phyloP scores from a whole-genome alignment of 164 flowering plant species.

The Santalum album region DNA sequence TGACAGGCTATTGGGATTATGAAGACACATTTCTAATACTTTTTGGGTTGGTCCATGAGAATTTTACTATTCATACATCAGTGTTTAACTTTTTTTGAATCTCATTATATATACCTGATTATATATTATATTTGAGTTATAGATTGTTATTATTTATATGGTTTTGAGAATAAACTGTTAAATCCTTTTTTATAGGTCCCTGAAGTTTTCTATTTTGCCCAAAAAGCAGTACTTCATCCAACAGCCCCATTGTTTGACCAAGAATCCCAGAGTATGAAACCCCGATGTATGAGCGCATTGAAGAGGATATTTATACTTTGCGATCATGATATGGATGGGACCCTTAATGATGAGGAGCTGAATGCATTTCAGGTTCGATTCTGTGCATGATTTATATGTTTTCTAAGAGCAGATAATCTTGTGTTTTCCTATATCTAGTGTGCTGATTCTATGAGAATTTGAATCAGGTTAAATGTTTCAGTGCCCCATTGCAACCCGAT shows the following conservation, averaged over 20 bases:
- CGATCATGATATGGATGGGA: constrained; percentile 56
- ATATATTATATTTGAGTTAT: not conserved
- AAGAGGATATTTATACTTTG: constrained; percentile 52
- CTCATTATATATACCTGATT: too few species aligned
- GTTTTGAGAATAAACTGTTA: not conserved
- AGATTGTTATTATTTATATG: not conserved
- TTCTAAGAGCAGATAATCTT: not conserved
- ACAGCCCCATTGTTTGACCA: constrained; percentile 69
- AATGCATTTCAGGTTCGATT: constrained; percentile 17
- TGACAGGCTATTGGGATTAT: not conserved
- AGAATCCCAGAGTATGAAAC: constrained; percentile 50
- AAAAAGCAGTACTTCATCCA: constrained; percentile 46
- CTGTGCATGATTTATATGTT: not conserved
- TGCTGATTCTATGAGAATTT: not conserved
- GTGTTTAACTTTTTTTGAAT: too few species aligned
- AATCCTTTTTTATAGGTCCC: constrained; percentile 1
- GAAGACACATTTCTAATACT: too few species aligned
- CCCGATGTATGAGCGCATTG: constrained; percentile 60
- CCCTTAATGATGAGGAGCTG: constrained; percentile 59
- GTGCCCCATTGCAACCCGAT: constrained; percentile 87
- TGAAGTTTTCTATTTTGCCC: constrained; percentile 5
- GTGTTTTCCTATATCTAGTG: not conserved
- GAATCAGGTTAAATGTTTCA: constrained; percentile 86
- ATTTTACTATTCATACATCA: too few species aligned
- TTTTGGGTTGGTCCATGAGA: too few species aligned